Conservation (phyloP, 176 grass and related monocot genomes). For the Aegilops tauschii region DNA sequence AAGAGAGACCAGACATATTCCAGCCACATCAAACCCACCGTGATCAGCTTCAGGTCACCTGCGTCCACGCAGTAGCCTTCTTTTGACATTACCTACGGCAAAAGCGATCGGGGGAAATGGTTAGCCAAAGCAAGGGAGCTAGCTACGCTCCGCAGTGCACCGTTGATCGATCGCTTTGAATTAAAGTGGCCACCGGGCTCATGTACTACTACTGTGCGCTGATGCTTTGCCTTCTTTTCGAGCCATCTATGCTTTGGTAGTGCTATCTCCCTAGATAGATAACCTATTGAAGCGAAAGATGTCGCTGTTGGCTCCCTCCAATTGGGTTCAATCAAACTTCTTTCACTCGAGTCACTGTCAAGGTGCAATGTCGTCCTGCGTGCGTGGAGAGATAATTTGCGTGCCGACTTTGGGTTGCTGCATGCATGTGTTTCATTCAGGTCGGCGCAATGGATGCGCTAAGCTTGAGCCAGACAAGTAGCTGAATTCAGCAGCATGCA, state of each 20-base stretch:
- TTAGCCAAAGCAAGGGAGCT: neutral
- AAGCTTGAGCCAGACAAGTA: too few species aligned
- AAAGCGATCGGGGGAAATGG: neutral
- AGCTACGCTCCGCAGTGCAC: neutral
- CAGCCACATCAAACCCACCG: neutral
- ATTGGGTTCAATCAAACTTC: neutral
- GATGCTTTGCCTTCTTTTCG: conserved; percentile 67
- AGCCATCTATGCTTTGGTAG: conserved; percentile 26
- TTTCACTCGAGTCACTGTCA: neutral
- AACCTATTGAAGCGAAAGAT: conserved; percentile 1
- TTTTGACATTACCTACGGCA: neutral
- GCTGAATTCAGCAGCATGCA: too few species aligned
- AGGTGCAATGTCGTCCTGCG: too few species aligned
- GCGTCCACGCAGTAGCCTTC: neutral
- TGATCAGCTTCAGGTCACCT: neutral
- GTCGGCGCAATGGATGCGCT: neutral
- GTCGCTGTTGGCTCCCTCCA: conserved; percentile 13
- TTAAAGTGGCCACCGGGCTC: neutral
- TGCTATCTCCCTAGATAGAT: neutral
- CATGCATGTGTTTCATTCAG: neutral
- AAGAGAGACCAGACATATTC: neutral
- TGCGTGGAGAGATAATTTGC: neutral
- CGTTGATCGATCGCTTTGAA: neutral
- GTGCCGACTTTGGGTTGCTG: neutral
- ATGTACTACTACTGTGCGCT: neutral